A percentile compares a stretch with the other conserved stretches of the same genome.
Conservation (phyloP, 2,329 filamentous ascomycete species). For the Pseudogymnoascus sp. region DNA sequence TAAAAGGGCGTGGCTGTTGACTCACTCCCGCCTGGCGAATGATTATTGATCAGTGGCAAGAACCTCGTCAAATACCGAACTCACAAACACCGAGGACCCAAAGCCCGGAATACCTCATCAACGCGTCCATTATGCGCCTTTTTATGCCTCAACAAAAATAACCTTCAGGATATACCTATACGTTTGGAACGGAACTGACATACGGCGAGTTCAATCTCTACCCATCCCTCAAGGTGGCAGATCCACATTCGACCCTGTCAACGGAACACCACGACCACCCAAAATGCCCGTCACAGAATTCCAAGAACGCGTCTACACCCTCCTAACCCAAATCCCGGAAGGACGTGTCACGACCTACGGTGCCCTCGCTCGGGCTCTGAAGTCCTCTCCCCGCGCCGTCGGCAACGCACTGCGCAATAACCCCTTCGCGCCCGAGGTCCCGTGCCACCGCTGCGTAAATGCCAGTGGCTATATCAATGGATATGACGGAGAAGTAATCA, state of each 20-base stretch:
- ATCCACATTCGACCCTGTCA: background rate
- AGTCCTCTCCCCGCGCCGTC: conserved; percentile 53
- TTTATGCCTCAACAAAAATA: background rate
- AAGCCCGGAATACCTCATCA: background rate
- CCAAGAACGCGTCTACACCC: conserved; percentile 41
- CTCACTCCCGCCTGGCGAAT: background rate
- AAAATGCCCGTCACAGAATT: background rate
- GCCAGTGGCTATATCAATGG: conserved; percentile 56
- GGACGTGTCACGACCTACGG: conserved; percentile 56
- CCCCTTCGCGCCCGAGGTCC: conserved; percentile 55
- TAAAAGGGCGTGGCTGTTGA: background rate
- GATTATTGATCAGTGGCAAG: background rate
- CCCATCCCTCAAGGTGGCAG: background rate
- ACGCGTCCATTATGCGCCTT: background rate
- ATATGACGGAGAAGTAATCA: conserved; percentile 50
- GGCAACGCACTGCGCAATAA: conserved; percentile 54
- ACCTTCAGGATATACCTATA: background rate
- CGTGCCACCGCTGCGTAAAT: conserved; percentile 64
- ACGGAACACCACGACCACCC: background rate
- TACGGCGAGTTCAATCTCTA: background rate
- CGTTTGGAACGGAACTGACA: background rate
- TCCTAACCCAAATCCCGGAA: conserved; percentile 51
- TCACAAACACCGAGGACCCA: background rate
- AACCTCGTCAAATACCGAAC: background rate
- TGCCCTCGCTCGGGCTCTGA: conserved; percentile 47